Evolutionary conservation across 2,329 filamentous ascomycete species (phyloP).

Genomic region (Coniochaeta sp.): DNA sequence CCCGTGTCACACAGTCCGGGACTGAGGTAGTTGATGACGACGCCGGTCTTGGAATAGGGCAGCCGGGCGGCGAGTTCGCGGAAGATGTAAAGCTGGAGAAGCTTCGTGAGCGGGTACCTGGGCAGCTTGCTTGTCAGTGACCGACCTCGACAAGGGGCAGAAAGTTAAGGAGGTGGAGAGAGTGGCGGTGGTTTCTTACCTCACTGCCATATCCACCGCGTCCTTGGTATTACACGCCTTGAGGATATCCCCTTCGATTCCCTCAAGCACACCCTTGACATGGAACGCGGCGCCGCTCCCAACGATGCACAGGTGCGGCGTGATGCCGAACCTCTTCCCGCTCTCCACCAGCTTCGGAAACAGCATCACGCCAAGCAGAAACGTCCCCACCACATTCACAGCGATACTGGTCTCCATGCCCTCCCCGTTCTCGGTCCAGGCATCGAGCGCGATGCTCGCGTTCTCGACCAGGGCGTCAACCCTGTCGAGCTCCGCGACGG

Average conservation of each 20-base stretch:
- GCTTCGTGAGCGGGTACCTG: not conserved
- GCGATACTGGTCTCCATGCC: not conserved
- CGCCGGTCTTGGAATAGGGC: not conserved
- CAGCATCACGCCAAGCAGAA: not conserved
- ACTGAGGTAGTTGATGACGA: not conserved
- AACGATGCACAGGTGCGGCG: not conserved
- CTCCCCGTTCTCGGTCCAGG: not conserved
- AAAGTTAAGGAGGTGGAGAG: too few species aligned
- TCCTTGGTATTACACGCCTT: not conserved
- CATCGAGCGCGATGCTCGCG: not conserved
- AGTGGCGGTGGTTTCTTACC: not conserved
- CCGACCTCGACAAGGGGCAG: not conserved
- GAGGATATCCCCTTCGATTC: not conserved
- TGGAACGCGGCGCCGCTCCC: not conserved
- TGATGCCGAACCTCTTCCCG: not conserved
- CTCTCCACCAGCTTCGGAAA: not conserved
- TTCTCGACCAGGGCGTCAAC: not conserved
- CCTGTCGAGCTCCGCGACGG: slow-evolving; percentile 6
- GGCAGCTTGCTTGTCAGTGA: not conserved
- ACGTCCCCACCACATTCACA: not conserved
- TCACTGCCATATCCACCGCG: not conserved
- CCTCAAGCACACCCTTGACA: not conserved
- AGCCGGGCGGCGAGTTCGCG: not conserved
- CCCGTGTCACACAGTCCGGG: not conserved
- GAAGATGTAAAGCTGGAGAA: not conserved